Evolutionary conservation across 2,329 filamentous ascomycete genomes (phyloP), one percentile per base, ranked within the genome.

Genomic region (Amphichorda felina): DNA sequence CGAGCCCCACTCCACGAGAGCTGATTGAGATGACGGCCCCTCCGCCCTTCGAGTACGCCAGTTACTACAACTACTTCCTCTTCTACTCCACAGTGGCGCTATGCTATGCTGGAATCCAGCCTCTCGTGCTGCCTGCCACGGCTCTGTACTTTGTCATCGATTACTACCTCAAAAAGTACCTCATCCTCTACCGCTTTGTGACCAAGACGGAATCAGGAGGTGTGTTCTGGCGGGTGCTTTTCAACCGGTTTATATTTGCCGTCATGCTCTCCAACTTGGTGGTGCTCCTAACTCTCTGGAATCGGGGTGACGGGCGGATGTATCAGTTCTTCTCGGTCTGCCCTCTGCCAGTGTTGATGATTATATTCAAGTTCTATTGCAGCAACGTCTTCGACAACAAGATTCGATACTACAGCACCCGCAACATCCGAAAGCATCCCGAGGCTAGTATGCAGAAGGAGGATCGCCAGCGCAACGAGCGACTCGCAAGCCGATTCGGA

Each of bases 141-240:
- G 87, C 88, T 2, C 60, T 95, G 21, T 98, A 95, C 66, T 96
- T 96, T 55, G 63, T 66, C 35, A 66, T 98, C 34, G 91, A 98
- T 55, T 79, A 79, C 4, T 85, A 81, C 59, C 68, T 96, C 52
- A 95, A 94, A 70, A 96, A 96, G 61, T 98, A 98, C 51, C 66
- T 95, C 31, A 63, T 96, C 27, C 71, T 96, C 45, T 94, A 98
- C 59, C 82, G 95, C 43, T 96, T 95, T 51, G 74, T 94, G 44
- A 98, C 91, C 32, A 98, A 96, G 64, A 94, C 82, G 19, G 91
- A 98, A 53, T 95, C 88, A 0, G 91, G 88, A 8, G 91, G 91
- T 34, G 75, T 82, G 54, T 94, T 86, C 53, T 98, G 91, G 91
- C 78, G 86, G 14, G 75, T 88, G 1, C 57, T 96, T 6, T 93